phyloP scores from a whole-genome alignment of 2,329 filamentous ascomycete species.

The Paecilomyces fulvus region DNA sequence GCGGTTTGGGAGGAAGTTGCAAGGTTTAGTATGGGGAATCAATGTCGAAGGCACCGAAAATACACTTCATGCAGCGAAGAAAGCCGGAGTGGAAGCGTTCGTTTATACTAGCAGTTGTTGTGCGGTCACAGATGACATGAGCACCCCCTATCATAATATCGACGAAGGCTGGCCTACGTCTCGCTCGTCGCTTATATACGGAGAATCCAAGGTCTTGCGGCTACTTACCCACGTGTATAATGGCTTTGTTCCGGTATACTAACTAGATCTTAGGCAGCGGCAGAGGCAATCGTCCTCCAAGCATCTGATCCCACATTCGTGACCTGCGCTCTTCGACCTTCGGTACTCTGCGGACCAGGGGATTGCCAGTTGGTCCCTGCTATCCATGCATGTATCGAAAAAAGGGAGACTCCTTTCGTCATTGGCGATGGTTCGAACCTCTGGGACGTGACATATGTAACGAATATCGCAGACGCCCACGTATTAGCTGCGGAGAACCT shows the following conservation, averaged over 20 bases:
- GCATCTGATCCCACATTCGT: slow-evolving; percentile 25
- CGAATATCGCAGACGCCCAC: slow-evolving; percentile 38
- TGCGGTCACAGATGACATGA: slow-evolving; percentile 45
- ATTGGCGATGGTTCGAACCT: slow-evolving; percentile 35
- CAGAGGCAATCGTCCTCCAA: slow-evolving; percentile 33
- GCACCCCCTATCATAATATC: slow-evolving; percentile 26
- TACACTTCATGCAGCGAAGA: slow-evolving; percentile 40
- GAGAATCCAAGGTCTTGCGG: slow-evolving; percentile 32
- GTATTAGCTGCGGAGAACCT: slow-evolving; percentile 38
- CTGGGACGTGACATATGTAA: slow-evolving; percentile 38
- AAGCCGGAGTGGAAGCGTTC: slow-evolving; percentile 39
- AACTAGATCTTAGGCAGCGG: slow-evolving; percentile 24
- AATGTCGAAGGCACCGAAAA: slow-evolving; percentile 50
- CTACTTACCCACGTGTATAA: background rate
- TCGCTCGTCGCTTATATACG: slow-evolving; percentile 33
- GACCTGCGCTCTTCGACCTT: slow-evolving; percentile 36
- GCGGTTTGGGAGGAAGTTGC: slow-evolving; percentile 26
- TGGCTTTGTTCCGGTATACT: background rate
- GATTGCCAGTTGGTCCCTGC: slow-evolving; percentile 35
- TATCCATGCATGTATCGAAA: slow-evolving; percentile 37
- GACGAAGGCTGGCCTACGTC: slow-evolving; percentile 33
- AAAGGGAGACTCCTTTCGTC: slow-evolving; percentile 33
- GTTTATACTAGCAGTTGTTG: slow-evolving; percentile 51
- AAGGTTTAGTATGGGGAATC: slow-evolving; percentile 37
- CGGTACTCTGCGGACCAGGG: slow-evolving; percentile 36